Percentiles rank a stretch among this genome's conserved stretches.
Evolutionary conservation across 345 rosid species (phyloP).

Genomic region (Luvunga scandens): DNA sequence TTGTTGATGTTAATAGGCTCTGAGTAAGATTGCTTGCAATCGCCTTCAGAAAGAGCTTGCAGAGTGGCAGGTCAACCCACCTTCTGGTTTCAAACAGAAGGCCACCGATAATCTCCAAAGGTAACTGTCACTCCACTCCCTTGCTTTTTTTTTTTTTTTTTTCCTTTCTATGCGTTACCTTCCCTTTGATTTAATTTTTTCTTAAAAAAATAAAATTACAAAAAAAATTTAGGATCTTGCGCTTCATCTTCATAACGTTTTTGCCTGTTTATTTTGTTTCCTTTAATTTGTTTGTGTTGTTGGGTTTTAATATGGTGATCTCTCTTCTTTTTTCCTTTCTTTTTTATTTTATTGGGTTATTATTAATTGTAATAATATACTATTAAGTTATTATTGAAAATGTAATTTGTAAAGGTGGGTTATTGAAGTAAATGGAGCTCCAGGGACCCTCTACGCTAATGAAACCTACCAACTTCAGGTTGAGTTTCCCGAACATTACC

Average conservation of each 20-base stretch:
- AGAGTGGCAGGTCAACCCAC: conserved; percentile 97
- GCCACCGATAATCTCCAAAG: conserved; percentile 95
- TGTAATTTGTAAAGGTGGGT: conserved; percentile 55
- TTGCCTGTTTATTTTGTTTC: background rate
- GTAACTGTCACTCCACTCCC: conserved; percentile 20
- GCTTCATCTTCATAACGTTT: background rate
- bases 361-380: background rate
- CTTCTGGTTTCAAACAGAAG: conserved; percentile 80
- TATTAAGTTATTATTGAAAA: background rate
- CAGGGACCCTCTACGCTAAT: conserved; percentile 78
- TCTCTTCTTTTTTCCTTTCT: background rate
- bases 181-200: conserved; percentile 8
- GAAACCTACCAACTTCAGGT: conserved; percentile 97
- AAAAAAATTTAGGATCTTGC: background rate
- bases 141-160: too few relatives aligned
- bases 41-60: conserved; percentile 94
- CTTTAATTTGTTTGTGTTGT: background rate
- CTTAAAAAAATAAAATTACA: background rate
- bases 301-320: background rate
- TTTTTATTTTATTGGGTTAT: background rate
- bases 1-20: conserved; percentile 38
- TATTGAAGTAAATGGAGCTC: conserved; percentile 85
- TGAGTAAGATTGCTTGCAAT: conserved; percentile 92
- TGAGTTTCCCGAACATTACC: conserved; percentile 97
- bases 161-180: too few relatives aligned